Base-by-base conservation (phyloP, 1,284 basidiomycete genomes). In the Mixia osmundae region DNA sequence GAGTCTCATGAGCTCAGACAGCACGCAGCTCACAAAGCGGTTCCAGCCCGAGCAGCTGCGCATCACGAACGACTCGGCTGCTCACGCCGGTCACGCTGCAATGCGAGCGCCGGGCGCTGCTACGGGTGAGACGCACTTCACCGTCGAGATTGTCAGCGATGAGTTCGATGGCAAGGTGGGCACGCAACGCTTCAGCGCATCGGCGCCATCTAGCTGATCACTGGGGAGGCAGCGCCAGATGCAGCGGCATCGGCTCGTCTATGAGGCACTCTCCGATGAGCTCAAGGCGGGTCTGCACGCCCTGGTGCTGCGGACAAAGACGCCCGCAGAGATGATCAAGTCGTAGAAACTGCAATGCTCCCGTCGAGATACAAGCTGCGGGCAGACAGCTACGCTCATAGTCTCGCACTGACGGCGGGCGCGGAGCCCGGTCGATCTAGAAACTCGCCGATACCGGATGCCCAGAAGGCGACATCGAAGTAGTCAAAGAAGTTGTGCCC, bases 221-320 rank as follows among this genome's bases (percentile, higher is more conserved):
- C n/a, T n/a, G n/a, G n/a, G n/a, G n/a, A n/a, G n/a, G n/a, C 45
- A 51, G 50, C 33, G 44, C 15, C 32, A 37, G 15, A 46, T 51
- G 25, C 45, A 45, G 23, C 44, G 50, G 12, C 50, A 51, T 37
- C 43, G 50, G 11, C 33, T 51, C 25, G 45, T 51, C 32, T 48
- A 51, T 40, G 41, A 41, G n/a, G 19, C 48, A 18, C 39, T 51
- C 3, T 44, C 44, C 34, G 36, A 40, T 7, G 41, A 47, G 29
- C 44, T 51, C 8, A 44, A 40, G 6, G 38, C 22, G 3, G 50
- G 50, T 1, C 34, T 51, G 14, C 50, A 51, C 35, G 50, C 50
- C 9, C 42, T 51, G 10, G 37, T 40, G 28, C 47, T 51, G 43
- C 46, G 43, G 24, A 45, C 50, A 5, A 46, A 46, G 40, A 41